Evolutionary conservation across 176 grass and related monocot species (phyloP).

Genomic region (Zizania latifolia): DNA sequence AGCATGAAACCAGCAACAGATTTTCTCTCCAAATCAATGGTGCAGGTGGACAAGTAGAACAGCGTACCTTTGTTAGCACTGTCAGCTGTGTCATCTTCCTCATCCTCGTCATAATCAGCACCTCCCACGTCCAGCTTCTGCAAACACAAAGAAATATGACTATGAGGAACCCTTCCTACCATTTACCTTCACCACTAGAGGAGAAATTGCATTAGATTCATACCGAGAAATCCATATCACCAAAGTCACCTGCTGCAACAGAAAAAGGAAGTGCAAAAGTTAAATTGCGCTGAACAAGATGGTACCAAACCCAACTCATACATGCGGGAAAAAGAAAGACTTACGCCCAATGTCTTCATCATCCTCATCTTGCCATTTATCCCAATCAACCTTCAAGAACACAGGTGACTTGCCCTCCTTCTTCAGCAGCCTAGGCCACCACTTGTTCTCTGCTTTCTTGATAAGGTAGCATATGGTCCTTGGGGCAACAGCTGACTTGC

Average conservation of each 20-base stretch:
- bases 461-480: slow-evolving; percentile 85
- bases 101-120: slow-evolving; percentile 58
- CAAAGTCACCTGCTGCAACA: slow-evolving; percentile 59
- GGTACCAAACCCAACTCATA: neutral
- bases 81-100: slow-evolving; percentile 44
- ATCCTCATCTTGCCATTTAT: slow-evolving; percentile 97
- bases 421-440: slow-evolving; percentile 82
- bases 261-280: neutral
- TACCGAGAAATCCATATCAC: slow-evolving; percentile 88
- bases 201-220: neutral
- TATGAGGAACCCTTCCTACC: neutral
- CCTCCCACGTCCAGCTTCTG: slow-evolving; percentile 74
- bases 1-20: neutral
- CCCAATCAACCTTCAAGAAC: slow-evolving; percentile 91
- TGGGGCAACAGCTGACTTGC: slow-evolving; percentile 54
- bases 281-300: neutral
- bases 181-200: neutral
- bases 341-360: slow-evolving; percentile 69
- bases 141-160: slow-evolving; percentile 30
- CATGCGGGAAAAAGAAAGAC: neutral
- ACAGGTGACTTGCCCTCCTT: slow-evolving; percentile 60
- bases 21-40: neutral
- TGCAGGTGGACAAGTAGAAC: neutral
- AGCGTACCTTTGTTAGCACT: slow-evolving; percentile 36
- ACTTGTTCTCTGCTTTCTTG: slow-evolving; percentile 66